Evolutionary conservation across 345 rosid species (phyloP).

Genomic region (Eucalyptus camaldulensis): DNA sequence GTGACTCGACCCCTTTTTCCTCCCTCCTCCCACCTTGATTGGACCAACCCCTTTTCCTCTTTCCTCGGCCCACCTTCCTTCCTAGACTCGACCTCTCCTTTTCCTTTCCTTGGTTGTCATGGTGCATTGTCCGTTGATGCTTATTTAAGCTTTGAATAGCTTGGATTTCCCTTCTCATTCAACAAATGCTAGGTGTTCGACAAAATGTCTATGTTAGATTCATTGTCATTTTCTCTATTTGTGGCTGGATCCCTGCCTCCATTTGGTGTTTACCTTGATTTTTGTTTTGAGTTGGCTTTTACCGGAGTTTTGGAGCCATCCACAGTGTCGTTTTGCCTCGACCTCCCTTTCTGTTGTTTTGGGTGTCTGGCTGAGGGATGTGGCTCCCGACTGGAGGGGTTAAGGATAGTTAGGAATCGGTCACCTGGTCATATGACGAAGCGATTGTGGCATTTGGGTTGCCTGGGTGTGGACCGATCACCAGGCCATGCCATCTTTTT

Average conservation of each 20-base stretch:
- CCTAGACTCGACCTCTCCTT: neutral
- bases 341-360: neutral
- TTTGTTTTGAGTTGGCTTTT: too few relatives aligned
- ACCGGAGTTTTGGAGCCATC: neutral
- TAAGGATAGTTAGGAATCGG: neutral
- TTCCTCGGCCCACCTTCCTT: neutral
- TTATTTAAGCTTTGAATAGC: neutral
- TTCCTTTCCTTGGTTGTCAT: neutral
- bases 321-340: rapidly evolving
- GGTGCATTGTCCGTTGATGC: neutral
- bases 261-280: neutral
- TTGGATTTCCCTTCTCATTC: neutral
- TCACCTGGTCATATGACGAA: neutral
- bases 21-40: too few relatives aligned
- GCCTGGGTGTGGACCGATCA: neutral
- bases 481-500: too few relatives aligned
- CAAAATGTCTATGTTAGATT: neutral
- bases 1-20: neutral
- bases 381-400: neutral
- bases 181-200: neutral
- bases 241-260: too few relatives aligned
- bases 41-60: neutral
- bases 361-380: neutral
- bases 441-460: neutral
- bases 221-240: neutral